phyloP scores from a whole-genome alignment of 2,329 filamentous ascomycete genomes.

The Incumbomyces delicatus region DNA sequence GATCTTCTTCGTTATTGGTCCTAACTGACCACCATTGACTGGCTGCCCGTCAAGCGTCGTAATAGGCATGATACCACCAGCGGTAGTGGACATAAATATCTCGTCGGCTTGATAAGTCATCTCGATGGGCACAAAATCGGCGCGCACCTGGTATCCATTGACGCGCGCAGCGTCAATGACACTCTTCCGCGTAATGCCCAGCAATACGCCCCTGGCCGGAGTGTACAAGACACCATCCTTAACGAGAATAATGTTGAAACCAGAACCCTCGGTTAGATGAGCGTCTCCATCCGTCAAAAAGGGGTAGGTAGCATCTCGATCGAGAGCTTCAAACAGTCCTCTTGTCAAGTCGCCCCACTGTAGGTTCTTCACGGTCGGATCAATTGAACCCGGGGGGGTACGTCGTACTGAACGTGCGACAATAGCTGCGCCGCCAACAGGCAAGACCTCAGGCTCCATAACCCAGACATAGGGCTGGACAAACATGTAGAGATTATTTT shows the following conservation, averaged over 20 bases:
- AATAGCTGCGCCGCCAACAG: constrained; percentile 32
- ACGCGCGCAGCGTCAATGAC: constrained; percentile 36
- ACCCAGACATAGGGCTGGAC: constrained; percentile 42
- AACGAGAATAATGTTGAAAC: constrained; percentile 40
- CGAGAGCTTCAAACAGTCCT: constrained; percentile 37
- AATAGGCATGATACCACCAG: constrained; percentile 46
- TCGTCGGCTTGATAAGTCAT: constrained; percentile 37
- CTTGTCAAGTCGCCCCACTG: constrained; percentile 43
- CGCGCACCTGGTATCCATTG: constrained; percentile 27
- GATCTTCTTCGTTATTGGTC: constrained; percentile 38
- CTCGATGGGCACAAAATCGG: constrained; percentile 36
- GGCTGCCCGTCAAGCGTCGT: constrained; percentile 36
- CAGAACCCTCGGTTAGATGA: constrained; percentile 42
- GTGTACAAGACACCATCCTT: constrained; percentile 39
- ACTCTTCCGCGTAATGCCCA: constrained; percentile 41
- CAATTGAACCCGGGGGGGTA: constrained; percentile 37
- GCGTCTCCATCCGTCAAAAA: constrained; percentile 43
- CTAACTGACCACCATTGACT: constrained; percentile 35
- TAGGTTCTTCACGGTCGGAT: constrained; percentile 44
- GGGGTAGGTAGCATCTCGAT: constrained; percentile 39
- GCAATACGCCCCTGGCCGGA: constrained; percentile 38
- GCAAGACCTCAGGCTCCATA: constrained; percentile 38
- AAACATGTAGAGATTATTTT: constrained; percentile 33
- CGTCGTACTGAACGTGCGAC: constrained; percentile 39
- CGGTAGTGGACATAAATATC: constrained; percentile 45